A percentile compares a stretch with the other conserved stretches of the same genome.
These are phyloP conservation scores for Bipolaris zeicola DNA, from an alignment of 2,329 filamentous ascomycete species.

Conservation along the genomic window DNA sequence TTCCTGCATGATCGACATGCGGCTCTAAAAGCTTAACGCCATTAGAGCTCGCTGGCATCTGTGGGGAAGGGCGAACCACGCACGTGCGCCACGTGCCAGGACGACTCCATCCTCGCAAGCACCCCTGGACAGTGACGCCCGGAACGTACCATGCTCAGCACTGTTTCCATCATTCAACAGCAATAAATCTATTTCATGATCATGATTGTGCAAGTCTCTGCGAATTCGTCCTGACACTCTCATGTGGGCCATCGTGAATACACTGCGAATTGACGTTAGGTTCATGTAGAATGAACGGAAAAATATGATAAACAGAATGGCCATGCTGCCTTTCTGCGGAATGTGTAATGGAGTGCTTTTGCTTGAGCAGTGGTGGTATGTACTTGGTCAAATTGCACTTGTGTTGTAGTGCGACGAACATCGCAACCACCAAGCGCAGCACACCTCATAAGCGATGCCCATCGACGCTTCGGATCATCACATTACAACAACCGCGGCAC, in stretches of 20 bases:
- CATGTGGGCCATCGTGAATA: neutral
- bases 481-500: neutral
- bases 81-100: conserved; percentile 32
- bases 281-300: too few species aligned
- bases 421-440: neutral
- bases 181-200: neutral
- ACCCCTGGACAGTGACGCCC: conserved; percentile 1
- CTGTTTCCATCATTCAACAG: neutral
- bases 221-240: neutral
- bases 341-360: neutral
- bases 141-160: neutral
- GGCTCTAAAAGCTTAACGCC: conserved; percentile 45
- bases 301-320: neutral
- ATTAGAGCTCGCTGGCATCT: conserved; percentile 34
- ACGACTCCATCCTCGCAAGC: conserved; percentile 1
- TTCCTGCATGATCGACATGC: conserved; percentile 42
- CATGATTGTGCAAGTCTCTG: neutral
- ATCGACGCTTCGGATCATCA: neutral
- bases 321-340: neutral
- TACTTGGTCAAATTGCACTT: neutral
- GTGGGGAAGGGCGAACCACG: conserved; percentile 35
- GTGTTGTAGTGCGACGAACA: neutral
- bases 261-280: neutral
- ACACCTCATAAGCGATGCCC: neutral
- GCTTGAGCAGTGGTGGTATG: neutral